These are phyloP conservation scores for Bocquillonia castaneifolia DNA, from an alignment of 441 rosid genomes.

Conservation along the genomic window DNA sequence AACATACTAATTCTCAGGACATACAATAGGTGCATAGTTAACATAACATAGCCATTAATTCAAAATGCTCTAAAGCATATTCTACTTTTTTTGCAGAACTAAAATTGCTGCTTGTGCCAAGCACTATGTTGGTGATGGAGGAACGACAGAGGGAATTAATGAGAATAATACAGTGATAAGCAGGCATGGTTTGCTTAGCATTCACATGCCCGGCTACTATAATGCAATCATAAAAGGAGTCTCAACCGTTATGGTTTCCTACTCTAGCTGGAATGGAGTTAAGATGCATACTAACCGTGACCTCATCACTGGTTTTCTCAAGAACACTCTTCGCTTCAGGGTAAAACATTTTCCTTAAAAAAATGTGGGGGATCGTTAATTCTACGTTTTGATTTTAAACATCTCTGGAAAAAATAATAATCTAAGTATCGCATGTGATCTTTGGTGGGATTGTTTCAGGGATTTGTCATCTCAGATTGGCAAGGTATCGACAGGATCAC, in stretches of 20 bases:
- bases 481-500: conserved; percentile 46
- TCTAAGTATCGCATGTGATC: neutral
- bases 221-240: conserved; percentile 54
- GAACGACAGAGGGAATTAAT: conserved; percentile 55
- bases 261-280: conserved; percentile 64
- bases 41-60: too few relatives aligned
- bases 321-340: conserved; percentile 45
- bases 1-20: too few relatives aligned
- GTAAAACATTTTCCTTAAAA: conserved; percentile 25
- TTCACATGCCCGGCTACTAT: conserved; percentile 59
- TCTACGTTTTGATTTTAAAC: too few relatives aligned
- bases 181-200: conserved; percentile 46
- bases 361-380: too few relatives aligned
- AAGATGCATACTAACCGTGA: conserved; percentile 60
- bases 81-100: conserved; percentile 27
- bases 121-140: conserved; percentile 75
- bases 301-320: conserved; percentile 48
- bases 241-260: conserved; percentile 57
- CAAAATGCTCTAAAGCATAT: too few relatives aligned
- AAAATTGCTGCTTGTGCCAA: conserved; percentile 70
- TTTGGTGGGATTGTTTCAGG: conserved; percentile 28
- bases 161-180: conserved; percentile 51
- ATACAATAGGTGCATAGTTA: too few relatives aligned
- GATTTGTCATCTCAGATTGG: conserved; percentile 57
- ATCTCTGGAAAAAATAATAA: neutral